A percentile compares a stretch with the other conserved stretches of the same genome.
phyloP scores from a whole-genome alignment of 306 rosid genomes.

The Biancaea sappan region DNA sequence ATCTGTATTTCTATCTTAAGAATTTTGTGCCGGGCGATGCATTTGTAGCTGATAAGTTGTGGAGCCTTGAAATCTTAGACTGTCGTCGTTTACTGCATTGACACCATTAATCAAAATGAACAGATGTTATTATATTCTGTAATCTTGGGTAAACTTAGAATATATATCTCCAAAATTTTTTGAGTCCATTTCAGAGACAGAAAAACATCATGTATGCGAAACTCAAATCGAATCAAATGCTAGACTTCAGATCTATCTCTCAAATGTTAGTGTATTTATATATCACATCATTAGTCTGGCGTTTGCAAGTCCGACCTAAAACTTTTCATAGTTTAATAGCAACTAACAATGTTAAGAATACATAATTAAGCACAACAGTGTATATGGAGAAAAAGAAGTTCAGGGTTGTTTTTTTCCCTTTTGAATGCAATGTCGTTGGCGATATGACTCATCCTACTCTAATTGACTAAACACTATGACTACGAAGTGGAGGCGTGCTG shows the following conservation, averaged over 20 bases:
- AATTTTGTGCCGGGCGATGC: neutral
- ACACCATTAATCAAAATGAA: neutral
- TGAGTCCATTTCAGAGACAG: too few relatives aligned
- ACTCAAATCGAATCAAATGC: too few relatives aligned
- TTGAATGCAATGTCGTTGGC: neutral
- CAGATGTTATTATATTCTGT: neutral
- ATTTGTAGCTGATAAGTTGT: slow-evolving; percentile 8
- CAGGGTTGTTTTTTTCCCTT: neutral
- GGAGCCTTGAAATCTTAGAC: neutral
- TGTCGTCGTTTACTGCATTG: neutral
- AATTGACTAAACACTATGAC: neutral
- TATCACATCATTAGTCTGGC: too few relatives aligned
- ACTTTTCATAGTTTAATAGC: neutral
- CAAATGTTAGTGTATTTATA: too few relatives aligned
- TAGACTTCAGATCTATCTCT: too few relatives aligned
- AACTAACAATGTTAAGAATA: neutral
- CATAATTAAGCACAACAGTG: neutral
- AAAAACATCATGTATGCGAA: neutral
- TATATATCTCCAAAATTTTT: too few relatives aligned
- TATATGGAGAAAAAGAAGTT: neutral
- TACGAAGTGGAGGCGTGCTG: neutral
- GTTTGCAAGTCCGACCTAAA: neutral
- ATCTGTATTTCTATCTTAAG: neutral
- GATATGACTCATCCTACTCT: slow-evolving; percentile 17
- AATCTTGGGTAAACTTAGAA: neutral